A percentile compares a stretch with the other conserved stretches of the same genome.
Evolutionary conservation across 1,139 yeast genomes (phyloP).

Genomic region (Geotrichum australiense): DNA sequence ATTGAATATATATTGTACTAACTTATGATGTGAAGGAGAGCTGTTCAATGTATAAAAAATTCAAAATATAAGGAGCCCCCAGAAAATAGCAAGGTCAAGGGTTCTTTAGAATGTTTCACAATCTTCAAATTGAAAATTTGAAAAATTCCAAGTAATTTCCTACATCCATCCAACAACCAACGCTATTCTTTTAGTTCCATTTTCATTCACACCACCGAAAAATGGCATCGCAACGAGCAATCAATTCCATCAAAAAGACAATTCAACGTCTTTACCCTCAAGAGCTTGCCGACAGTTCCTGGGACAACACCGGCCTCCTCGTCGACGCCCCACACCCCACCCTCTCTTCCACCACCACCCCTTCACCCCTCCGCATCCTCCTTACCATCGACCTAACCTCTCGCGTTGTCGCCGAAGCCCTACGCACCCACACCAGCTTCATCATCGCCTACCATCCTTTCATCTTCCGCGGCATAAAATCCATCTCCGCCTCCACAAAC

Average conservation of each 20-base stretch:
- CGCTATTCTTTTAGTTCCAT: no score
- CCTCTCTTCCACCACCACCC: slow-evolving; percentile 13
- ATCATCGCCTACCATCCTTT: slow-evolving; percentile 90
- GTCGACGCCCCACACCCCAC: slow-evolving; percentile 50
- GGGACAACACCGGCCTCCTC: slow-evolving; percentile 92
- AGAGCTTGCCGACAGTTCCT: slow-evolving; percentile 69
- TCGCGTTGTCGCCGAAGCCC: slow-evolving; percentile 80
- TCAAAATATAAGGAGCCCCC: no score
- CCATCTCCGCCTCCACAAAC: slow-evolving; percentile 51
- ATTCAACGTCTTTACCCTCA: slow-evolving; percentile 66
- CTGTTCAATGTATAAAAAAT: no score
- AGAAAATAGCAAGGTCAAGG: no score
- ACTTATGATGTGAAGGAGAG: no score
- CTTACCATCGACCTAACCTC: slow-evolving; percentile 81
- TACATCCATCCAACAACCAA: no score
- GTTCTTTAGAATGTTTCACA: no score
- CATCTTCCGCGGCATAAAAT: slow-evolving; percentile 80
- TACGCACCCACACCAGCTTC: slow-evolving; percentile 41
- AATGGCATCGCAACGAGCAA: slow-evolving; percentile 21
- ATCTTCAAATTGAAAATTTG: no score
- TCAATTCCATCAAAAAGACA: slow-evolving; percentile 17
- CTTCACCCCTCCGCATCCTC: slow-evolving; percentile 42
- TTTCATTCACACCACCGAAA: no score
- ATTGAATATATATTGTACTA: no score
- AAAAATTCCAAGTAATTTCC: no score